phyloP scores from a whole-genome alignment of 1,284 basidiomycete species.

The Ganoderma lucidum region DNA sequence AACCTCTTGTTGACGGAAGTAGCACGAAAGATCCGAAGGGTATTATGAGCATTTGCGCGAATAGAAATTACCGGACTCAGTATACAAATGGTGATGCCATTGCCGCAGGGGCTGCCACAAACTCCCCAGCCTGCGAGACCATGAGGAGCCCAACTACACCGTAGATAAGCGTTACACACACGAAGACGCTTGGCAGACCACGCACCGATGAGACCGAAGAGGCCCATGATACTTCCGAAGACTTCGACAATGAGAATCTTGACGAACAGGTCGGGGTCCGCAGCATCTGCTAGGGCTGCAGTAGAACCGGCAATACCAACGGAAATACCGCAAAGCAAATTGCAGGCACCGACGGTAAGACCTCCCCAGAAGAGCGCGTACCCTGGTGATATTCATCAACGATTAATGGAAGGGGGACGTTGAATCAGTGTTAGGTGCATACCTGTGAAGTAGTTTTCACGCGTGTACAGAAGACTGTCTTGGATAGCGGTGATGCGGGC shows the following conservation, averaged over 20 bases:
- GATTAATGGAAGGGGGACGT: neutral
- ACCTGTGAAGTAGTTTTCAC: constrained; percentile 92
- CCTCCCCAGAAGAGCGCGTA: constrained; percentile 96
- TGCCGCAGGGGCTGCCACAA: constrained; percentile 46
- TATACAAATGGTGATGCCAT: constrained; percentile 42
- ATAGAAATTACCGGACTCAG: constrained; percentile 27
- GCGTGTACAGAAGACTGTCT: constrained; percentile 75
- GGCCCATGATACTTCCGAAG: constrained; percentile 90
- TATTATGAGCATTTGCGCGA: constrained; percentile 23
- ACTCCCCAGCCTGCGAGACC: constrained; percentile 65
- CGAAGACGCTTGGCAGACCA: constrained; percentile 29
- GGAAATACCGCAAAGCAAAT: constrained; percentile 91
- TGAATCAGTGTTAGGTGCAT: constrained; percentile 26
- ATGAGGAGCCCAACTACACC: constrained; percentile 71
- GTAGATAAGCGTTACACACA: constrained; percentile 1
- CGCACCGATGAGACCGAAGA: constrained; percentile 92
- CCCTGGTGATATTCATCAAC: constrained; percentile 51
- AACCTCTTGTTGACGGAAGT: neutral
- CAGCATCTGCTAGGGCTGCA: constrained; percentile 91
- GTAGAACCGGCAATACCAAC: constrained; percentile 94
- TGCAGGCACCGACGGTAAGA: constrained; percentile 89
- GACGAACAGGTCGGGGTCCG: constrained; percentile 92
- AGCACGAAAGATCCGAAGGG: constrained; percentile 4
- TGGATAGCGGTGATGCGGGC: constrained; percentile 74
- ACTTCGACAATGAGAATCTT: constrained; percentile 96